Evolutionary conservation across 2,329 filamentous ascomycete species (phyloP).

Genomic region (Colletotrichum brevisporum): DNA sequence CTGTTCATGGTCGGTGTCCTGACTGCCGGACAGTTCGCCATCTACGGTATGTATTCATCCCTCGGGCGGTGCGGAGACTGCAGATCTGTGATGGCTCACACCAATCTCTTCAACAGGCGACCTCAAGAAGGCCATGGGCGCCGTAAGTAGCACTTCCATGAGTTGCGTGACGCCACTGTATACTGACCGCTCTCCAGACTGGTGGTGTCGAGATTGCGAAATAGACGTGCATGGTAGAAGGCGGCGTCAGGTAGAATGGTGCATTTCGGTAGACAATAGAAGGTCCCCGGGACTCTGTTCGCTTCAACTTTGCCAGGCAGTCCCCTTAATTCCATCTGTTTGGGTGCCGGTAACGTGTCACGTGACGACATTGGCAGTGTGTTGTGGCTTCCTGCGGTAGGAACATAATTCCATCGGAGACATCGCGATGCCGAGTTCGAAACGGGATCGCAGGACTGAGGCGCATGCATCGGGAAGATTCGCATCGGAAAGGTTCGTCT

Average conservation of each 20-base stretch:
- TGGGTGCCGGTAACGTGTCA: neutral
- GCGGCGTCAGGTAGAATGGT: neutral
- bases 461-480: too few relatives aligned
- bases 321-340: neutral
- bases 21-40: slow-evolving; percentile 87
- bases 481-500: too few relatives aligned
- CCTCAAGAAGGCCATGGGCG: slow-evolving; percentile 58
- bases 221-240: slow-evolving; percentile 46
- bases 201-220: slow-evolving; percentile 80
- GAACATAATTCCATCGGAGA: too few relatives aligned
- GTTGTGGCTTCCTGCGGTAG: too few relatives aligned
- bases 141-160: neutral
- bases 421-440: too few relatives aligned
- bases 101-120: slow-evolving; percentile 61
- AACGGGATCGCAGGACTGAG: too few relatives aligned
- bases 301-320: neutral
- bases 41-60: slow-evolving; percentile 66
- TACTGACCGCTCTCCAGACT: slow-evolving; percentile 68
- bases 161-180: neutral
- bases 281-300: neutral
- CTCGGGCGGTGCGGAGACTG: neutral
- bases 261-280: slow-evolving; percentile 1
- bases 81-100: neutral
- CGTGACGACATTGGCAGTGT: too few relatives aligned
- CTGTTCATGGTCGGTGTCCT: slow-evolving; percentile 76